Evolutionary conservation across 345 rosid genomes (phyloP), one percentile per base, ranked within the genome.

Genomic region (Hibiscus tridactylites): DNA sequence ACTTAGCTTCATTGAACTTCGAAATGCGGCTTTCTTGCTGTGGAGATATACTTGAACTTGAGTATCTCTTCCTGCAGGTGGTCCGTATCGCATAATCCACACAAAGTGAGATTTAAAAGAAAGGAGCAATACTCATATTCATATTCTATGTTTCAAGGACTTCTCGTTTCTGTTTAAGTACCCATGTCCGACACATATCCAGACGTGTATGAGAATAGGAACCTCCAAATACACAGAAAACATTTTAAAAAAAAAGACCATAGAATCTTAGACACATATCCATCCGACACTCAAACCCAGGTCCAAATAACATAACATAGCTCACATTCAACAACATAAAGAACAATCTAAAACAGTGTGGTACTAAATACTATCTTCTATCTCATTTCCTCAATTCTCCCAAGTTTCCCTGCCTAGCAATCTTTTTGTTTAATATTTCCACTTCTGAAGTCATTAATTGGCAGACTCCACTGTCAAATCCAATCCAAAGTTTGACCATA

Each of bases 41-140:
- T 10, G 93, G 92, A 7, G 93, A 90, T 24, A 79, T 31, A 78
- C 79, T 79, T 13, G 92, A 83, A 70, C 76, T 65, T 31, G 97
- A 85, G 77, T 80, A 86, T 74, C 93, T 82, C 79, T 88, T 90
- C 83, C 99, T 94, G 87, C 82, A 74, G 16, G 61, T 26, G 69
- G 42, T 29, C 33, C 54, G 63, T 24, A 50, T 49, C n/a, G 29
- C 6, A 28, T 29, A 28, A 46, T 24, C 44, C 26, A 9, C 5
- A 58, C 16, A 46, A 42, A 24, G 37, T 26, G 5, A 26, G 65
- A 59, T 42, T 12, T 46, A 37, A 59, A 21, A 1, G 26, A 60
- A 59, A 59, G 57, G 21, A 50, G 71, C 44, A 67, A 67, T 4
- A 44, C 54, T 33, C 33, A 16, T 26, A 57, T 3, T 13, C 17